Evolutionary conservation across 192 early-diverging fungal species (phyloP).

Genomic region (Backusella parvicylindrica): DNA sequence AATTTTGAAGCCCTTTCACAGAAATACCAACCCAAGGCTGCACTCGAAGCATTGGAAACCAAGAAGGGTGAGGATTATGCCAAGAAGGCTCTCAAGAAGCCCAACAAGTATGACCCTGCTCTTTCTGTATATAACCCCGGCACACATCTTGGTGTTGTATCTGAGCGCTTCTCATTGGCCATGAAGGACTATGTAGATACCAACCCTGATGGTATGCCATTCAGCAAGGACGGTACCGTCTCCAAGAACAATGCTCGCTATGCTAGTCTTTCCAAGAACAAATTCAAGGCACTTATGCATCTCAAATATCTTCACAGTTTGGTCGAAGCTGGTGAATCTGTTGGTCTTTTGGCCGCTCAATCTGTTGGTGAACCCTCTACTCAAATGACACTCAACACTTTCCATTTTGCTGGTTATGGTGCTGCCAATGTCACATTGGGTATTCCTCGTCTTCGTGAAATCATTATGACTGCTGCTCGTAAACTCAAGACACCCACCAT

Average conservation of each 20-base stretch:
- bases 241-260: constrained; percentile 59
- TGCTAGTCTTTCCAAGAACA: constrained; percentile 49
- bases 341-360: constrained; percentile 96
- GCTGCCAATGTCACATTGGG: constrained; percentile 99
- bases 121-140: constrained; percentile 79
- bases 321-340: constrained; percentile 96
- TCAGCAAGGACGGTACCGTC: constrained; percentile 44
- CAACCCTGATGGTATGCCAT: constrained; percentile 68
- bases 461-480: constrained; percentile 96
- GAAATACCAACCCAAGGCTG: constrained; percentile 74
- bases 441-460: constrained; percentile 99
- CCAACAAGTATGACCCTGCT: constrained; percentile 71
- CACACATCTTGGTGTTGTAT: constrained; percentile 82
- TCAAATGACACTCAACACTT: constrained; percentile 99
- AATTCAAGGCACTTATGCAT: constrained; percentile 91
- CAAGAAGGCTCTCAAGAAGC: constrained; percentile 76
- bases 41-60: constrained; percentile 64
- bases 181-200: constrained; percentile 81
- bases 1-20: constrained; percentile 82
- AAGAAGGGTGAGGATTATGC: constrained; percentile 69
- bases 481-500: constrained; percentile 92
- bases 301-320: constrained; percentile 91
- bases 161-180: constrained; percentile 85
- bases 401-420: constrained; percentile 97
- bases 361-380: constrained; percentile 98